phyloP scores from a whole-genome alignment of 331 rosid genomes.

The Acacia concinna region DNA sequence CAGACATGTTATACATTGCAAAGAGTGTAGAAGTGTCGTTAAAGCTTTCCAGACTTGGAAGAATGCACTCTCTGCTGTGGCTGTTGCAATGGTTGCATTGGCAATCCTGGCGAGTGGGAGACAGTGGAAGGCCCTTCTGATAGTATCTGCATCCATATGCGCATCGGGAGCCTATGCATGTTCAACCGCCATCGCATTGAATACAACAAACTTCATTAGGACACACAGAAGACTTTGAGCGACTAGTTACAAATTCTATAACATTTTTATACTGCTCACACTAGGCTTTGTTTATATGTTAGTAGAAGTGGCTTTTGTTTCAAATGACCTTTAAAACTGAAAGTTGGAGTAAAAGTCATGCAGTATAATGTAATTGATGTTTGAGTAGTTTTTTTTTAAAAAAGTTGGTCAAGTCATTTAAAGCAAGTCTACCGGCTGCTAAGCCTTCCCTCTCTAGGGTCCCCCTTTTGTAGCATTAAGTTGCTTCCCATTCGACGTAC shows the following conservation, averaged over 20 bases:
- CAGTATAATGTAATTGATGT: background rate
- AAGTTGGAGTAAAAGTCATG: no score
- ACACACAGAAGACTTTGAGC: constrained; percentile 83
- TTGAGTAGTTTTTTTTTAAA: no score
- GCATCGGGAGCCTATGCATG: constrained; percentile 70
- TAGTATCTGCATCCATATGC: constrained; percentile 59
- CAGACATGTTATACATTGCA: constrained; percentile 86
- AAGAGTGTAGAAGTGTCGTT: constrained; percentile 61
- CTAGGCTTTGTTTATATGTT: no score
- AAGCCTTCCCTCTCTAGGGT: no score
- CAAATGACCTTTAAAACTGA: no score
- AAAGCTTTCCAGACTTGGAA: constrained; percentile 83
- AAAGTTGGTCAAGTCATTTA: no score
- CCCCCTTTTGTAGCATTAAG: no score
- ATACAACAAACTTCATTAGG: constrained; percentile 87
- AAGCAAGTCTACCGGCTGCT: no score
- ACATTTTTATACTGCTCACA: background rate
- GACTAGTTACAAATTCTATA: constrained; percentile 4
- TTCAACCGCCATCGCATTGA: constrained; percentile 64
- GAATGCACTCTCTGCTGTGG: constrained; percentile 59
- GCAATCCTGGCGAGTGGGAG: constrained; percentile 67
- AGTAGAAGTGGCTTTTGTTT: background rate
- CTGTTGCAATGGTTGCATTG: constrained; percentile 45
- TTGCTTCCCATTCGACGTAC: no score
- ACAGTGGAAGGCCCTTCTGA: constrained; percentile 71